These are phyloP conservation scores for Coemansia sp. DNA, from an alignment of 192 early-diverging fungal species.

Conservation along the genomic window DNA sequence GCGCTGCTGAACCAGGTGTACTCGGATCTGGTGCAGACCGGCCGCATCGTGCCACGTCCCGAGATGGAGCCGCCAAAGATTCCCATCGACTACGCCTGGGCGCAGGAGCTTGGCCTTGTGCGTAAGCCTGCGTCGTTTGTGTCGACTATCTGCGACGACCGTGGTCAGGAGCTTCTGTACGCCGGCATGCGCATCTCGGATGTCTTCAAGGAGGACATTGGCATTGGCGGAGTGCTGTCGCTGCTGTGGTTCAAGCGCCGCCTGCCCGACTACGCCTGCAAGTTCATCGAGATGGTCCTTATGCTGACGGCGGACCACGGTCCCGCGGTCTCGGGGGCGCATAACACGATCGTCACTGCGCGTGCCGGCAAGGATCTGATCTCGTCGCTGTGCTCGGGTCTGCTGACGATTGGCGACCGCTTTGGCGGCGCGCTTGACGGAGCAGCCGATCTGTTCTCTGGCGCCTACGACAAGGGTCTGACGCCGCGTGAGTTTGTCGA, in stretches of 20 bases:
- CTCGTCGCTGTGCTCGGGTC: conserved; percentile 90
- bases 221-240: conserved; percentile 95
- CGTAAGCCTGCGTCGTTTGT: conserved; percentile 98
- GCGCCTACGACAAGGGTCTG: conserved; percentile 90
- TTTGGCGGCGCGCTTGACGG: conserved; percentile 98
- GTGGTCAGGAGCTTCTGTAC: conserved; percentile 97
- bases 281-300: conserved; percentile 99
- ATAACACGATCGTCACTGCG: conserved; percentile 88
- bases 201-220: conserved; percentile 98
- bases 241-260: conserved; percentile 99
- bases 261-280: conserved; percentile 89
- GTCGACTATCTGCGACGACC: conserved; percentile 98
- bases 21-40: conserved; percentile 70
- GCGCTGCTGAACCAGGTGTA: conserved; percentile 76
- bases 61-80: conserved; percentile 98
- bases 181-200: conserved; percentile 98
- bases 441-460: conserved; percentile 88
- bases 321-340: conserved; percentile 93
- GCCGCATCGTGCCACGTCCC: conserved; percentile 65
- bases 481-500: conserved; percentile 93
- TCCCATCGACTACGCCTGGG: conserved; percentile 99
- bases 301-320: conserved; percentile 99
- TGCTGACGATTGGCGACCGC: conserved; percentile 96
- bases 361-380: conserved; percentile 98
- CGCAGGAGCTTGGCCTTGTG: conserved; percentile 96